These are phyloP conservation scores for Chlamydomonas reinhardtii DNA, from an alignment of 163 green algal genomes.

Conservation along the genomic window DNA sequence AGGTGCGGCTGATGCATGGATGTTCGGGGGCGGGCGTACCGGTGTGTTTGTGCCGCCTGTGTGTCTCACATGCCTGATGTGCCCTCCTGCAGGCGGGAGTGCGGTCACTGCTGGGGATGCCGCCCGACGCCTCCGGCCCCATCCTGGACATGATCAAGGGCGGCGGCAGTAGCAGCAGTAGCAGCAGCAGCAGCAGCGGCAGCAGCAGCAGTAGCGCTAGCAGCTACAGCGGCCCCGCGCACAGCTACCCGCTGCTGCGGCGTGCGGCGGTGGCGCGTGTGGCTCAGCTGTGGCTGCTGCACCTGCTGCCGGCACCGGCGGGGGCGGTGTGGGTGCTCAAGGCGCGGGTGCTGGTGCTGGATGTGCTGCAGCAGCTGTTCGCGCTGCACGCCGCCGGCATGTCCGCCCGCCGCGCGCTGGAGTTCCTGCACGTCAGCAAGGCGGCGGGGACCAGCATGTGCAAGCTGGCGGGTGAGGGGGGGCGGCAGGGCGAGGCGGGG, in stretches of 20 bases:
- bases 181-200: not conserved
- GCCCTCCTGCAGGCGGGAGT: no score
- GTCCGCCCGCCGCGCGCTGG: not conserved
- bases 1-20: no score
- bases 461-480: slow-evolving; percentile 28
- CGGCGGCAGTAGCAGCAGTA: not conserved
- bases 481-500: not conserved
- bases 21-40: no score
- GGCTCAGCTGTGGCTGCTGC: slow-evolving; percentile 18
- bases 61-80: no score
- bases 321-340: not conserved
- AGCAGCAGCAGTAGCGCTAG: not conserved
- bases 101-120: no score
- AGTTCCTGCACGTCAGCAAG: slow-evolving; percentile 47
- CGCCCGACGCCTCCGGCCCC: no score
- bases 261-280: not conserved
- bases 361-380: slow-evolving; percentile 1
- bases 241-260: slow-evolving; percentile 42
- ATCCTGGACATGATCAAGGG: no score
- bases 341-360: not conserved
- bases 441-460: slow-evolving; percentile 38
- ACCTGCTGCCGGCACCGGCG: not conserved
- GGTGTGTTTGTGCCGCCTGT: no score
- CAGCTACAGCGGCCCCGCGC: not conserved
- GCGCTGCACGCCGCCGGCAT: slow-evolving; percentile 24